Percentiles rank a stretch among this genome's conserved stretches.
These are phyloP conservation scores for Blastobotrys americana DNA, from an alignment of 805 yeast species.

Conservation along the genomic window DNA sequence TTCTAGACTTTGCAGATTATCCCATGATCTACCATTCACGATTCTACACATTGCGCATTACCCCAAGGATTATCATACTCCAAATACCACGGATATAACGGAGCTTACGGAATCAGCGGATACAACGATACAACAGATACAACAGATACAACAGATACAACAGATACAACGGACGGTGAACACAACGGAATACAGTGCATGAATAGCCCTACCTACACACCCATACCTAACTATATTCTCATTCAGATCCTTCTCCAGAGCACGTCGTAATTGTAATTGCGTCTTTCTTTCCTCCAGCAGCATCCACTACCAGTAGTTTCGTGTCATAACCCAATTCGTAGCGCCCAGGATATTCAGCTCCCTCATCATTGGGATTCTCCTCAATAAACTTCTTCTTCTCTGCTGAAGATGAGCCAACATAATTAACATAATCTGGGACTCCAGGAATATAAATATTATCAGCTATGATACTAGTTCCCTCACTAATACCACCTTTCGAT, in stretches of 20 bases:
- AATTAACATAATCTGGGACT: slow-evolving; percentile 3
- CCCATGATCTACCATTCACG: no score
- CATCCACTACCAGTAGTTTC: background rate
- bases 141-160: no score
- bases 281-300: background rate
- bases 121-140: no score
- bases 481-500: slow-evolving; percentile 8
- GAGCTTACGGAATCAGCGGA: no score
- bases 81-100: no score
- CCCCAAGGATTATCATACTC: no score
- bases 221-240: no score
- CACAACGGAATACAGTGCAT: no score
- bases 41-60: no score
- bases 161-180: no score
- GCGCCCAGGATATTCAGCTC: background rate
- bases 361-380: background rate
- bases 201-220: no score
- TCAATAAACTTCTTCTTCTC: slow-evolving; percentile 1
- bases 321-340: background rate
- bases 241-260: background rate
- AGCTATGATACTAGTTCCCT: slow-evolving; percentile 11
- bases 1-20: no score
- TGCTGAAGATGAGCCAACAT: background rate
- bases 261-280: background rate
- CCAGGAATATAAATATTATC: slow-evolving; percentile 3